These are phyloP conservation scores for Penicillium sp. DNA, from an alignment of 2,329 filamentous ascomycete genomes.

Conservation along the genomic window DNA sequence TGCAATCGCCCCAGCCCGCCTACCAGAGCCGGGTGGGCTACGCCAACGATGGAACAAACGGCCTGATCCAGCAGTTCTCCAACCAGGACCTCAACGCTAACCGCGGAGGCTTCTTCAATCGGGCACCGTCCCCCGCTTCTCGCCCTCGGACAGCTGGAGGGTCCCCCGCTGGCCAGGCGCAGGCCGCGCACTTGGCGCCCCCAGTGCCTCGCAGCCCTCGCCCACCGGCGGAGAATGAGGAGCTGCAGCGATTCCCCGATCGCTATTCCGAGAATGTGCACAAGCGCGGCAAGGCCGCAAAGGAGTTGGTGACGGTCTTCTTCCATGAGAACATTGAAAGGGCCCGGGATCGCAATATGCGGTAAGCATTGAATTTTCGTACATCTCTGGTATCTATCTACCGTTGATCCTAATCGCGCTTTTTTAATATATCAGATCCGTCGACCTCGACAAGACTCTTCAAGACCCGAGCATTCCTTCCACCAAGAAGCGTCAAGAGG, in stretches of 20 bases:
- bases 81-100: constrained; percentile 87
- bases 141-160: constrained; percentile 80
- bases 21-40: constrained; percentile 56
- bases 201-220: constrained; percentile 63
- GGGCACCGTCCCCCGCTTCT: constrained; percentile 69
- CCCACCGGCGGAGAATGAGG: constrained; percentile 62
- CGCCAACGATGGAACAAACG: constrained; percentile 82
- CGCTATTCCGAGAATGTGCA: constrained; percentile 85
- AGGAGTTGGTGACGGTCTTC: constrained; percentile 71
- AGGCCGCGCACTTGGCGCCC: constrained; percentile 69
- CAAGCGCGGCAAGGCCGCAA: constrained; percentile 68
- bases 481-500: constrained; percentile 78
- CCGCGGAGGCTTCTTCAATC: constrained; percentile 69
- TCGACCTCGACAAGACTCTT: constrained; percentile 85
- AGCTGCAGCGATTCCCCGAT: constrained; percentile 78
- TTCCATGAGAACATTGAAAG: constrained; percentile 99
- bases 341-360: constrained; percentile 90
- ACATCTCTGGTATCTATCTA: background rate
- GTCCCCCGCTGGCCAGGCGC: constrained; percentile 56
- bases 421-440: constrained; percentile 63
- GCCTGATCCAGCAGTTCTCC: constrained; percentile 92
- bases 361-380: constrained; percentile 57
- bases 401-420: background rate
- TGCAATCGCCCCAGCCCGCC: constrained; percentile 58
- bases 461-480: constrained; percentile 74